Percentiles rank a stretch among this genome's conserved stretches.
Evolutionary conservation across 352 stramenopile species (phyloP).

Genomic region (Pythium rishiriense): DNA sequence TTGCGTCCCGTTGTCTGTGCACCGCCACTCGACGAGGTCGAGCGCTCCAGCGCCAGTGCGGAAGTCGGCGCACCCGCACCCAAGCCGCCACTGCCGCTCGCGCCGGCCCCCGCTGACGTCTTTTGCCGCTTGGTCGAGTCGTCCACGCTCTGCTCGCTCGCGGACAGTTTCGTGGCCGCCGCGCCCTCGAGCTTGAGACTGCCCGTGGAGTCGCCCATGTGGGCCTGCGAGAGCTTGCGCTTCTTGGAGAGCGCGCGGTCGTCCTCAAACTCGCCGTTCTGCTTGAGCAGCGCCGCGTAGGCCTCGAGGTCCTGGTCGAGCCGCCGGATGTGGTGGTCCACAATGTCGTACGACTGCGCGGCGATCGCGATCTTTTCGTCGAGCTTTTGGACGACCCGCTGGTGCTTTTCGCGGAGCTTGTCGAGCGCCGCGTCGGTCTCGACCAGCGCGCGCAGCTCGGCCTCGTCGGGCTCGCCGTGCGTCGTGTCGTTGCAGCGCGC

Average conservation of each 20-base stretch:
- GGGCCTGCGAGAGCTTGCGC: constrained; percentile 34
- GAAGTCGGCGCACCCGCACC: not conserved
- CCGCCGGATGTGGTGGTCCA: constrained; percentile 85
- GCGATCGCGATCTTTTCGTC: constrained; percentile 89
- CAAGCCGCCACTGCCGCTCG: not conserved
- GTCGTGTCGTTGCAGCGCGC: constrained; percentile 53
- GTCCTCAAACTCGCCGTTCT: constrained; percentile 81
- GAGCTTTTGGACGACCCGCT: constrained; percentile 80
- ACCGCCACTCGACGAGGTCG: constrained; percentile 2
- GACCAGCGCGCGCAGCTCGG: constrained; percentile 68
- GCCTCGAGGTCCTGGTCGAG: constrained; percentile 77
- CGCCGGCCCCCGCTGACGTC: not conserved
- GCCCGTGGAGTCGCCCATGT: not conserved
- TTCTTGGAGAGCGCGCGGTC: constrained; percentile 61
- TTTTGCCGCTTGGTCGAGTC: constrained; percentile 23
- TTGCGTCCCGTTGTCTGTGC: constrained; percentile 12
- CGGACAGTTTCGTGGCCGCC: not conserved
- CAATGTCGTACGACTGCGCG: constrained; percentile 83
- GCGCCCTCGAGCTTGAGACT: constrained; percentile 7
- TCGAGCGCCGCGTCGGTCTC: constrained; percentile 49
- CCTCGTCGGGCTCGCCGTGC: constrained; percentile 53
- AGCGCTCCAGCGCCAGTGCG: not conserved
- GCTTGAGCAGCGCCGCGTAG: constrained; percentile 68
- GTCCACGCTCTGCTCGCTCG: not conserved
- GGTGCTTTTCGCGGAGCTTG: constrained; percentile 55